Evolutionary conservation across 1,139 yeast genomes (phyloP), one percentile per base, ranked within the genome.

Genomic region (Protomyces inouyei): DNA sequence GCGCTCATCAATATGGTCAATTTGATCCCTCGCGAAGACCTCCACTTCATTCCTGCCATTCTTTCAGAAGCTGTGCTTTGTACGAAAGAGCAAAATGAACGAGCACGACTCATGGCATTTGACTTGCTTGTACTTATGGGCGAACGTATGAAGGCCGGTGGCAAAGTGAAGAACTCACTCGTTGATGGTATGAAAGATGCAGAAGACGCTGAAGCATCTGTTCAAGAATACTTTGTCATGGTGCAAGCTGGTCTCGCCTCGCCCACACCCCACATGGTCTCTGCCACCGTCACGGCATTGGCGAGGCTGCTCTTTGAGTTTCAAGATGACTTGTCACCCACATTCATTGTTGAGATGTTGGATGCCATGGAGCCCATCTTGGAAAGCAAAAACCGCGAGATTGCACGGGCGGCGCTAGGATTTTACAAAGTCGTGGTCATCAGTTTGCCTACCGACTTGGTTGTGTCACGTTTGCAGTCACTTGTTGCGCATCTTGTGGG

Each of bases 201-300:
- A 51, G 86, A 87, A 16, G 82, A 83, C 66, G 79, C 86, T 0
- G 79, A 82, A 65, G 96, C 96, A 9, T 80, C 84, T 18, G 80
- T 93, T 67, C 82, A 85, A 55, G 97, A 91, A 76, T 91, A 80
- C 73, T 89, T 93, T 78, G 90, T 95, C 40, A 90, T 93, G 88
- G 87, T 93, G 28, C 85, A 95, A 76, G 98, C 97, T 55, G 99
- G 98, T 77, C 81, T 95, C 70, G 97, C 95, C 45, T 97, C 97
- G 64, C 86, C 87, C 70, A 83, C 95, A 52, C 93, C 95, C 38
- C 96, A 92, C 75, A 92, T 92, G 97, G 88, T 93, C 57, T 88
- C 97, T 72, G 97, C 98, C 18, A 87, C 98, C 16, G 85, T 95
- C 69, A 90, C 97, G 8, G 96, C 97, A 0, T 80, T 93, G 65